Conservation (phyloP, 2,329 filamentous ascomycete genomes). For the Rasamsonia emersonii region DNA sequence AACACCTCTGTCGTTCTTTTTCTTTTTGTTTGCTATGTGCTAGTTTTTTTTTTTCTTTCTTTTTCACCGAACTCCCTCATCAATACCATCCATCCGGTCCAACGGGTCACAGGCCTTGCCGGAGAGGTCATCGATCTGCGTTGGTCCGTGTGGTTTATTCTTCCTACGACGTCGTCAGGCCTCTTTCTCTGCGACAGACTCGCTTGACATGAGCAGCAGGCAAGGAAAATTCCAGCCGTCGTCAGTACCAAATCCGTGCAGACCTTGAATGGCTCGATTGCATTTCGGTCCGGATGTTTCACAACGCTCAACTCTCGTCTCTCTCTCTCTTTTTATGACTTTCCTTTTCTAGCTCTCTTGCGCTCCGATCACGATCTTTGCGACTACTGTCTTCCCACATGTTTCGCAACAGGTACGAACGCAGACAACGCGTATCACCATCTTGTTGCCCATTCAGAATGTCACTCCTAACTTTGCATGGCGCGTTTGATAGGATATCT, state of each 20-base stretch:
- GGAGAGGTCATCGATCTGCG: too few relatives aligned
- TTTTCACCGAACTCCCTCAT: too few relatives aligned
- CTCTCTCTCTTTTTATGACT: slow-evolving; percentile 8
- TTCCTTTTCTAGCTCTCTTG: slow-evolving; percentile 9
- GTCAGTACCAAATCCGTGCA: slow-evolving; percentile 1
- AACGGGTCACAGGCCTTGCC: too few relatives aligned
- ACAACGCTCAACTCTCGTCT: slow-evolving; percentile 9
- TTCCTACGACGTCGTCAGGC: too few relatives aligned
- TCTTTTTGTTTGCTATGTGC: neutral
- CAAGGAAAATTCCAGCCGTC: neutral
- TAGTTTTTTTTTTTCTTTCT: neutral
- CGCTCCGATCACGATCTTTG: slow-evolving; percentile 4
- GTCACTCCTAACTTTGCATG: slow-evolving; percentile 4
- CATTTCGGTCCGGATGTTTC: slow-evolving; percentile 8
- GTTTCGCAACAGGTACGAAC: slow-evolving; percentile 42
- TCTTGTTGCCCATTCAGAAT: slow-evolving; percentile 1
- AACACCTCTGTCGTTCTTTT: neutral
- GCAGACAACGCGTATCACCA: neutral
- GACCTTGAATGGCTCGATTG: neutral
- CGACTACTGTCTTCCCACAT: slow-evolving; percentile 20
- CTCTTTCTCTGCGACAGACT: too few relatives aligned
- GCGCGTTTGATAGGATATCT: slow-evolving; percentile 66
- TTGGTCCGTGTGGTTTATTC: too few relatives aligned
- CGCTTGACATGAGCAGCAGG: too few relatives aligned
- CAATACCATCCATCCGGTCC: too few relatives aligned